These are phyloP conservation scores for Solioccasus polychromus DNA, from an alignment of 768 basidiomycete species.

Conservation along the genomic window DNA sequence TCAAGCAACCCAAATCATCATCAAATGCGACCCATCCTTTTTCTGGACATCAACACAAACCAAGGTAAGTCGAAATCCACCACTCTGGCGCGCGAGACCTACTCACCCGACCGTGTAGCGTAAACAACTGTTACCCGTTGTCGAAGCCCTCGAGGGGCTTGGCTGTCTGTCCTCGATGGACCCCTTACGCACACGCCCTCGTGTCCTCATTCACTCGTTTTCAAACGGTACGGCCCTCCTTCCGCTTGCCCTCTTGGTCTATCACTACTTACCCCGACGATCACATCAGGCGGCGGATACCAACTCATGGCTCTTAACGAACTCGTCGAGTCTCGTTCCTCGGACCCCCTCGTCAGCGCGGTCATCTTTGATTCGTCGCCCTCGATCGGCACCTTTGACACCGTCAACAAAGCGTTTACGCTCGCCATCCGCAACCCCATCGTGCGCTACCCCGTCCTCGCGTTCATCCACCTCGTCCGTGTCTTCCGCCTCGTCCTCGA, in stretches of 20 bases:
- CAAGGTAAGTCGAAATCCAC: constrained; percentile 6
- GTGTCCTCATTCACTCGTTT: constrained; percentile 27
- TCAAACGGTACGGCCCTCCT: constrained; percentile 30
- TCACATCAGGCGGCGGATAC: constrained; percentile 18
- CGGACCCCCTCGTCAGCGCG: constrained; percentile 7
- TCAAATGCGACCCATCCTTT: constrained; percentile 22
- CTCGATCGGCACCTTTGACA: constrained; percentile 7
- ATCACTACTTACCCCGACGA: background rate
- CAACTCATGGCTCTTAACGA: constrained; percentile 19
- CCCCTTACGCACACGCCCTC: constrained; percentile 8
- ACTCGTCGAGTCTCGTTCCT: constrained; percentile 12
- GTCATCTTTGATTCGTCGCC: constrained; percentile 27
- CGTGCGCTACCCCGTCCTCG: background rate
- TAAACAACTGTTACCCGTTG: constrained; percentile 19
- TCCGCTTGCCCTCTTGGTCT: no score
- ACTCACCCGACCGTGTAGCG: constrained; percentile 12
- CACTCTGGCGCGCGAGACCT: no score
- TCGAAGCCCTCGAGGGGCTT: constrained; percentile 23
- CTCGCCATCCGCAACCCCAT: constrained; percentile 22
- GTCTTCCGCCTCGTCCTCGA: constrained; percentile 1
- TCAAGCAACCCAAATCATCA: constrained; percentile 25
- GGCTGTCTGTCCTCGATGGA: constrained; percentile 15
- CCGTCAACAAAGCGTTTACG: constrained; percentile 21
- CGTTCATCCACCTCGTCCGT: background rate
- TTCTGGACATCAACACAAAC: constrained; percentile 13